Percentiles rank a stretch among this genome's conserved stretches.
phyloP scores from a whole-genome alignment of 768 basidiomycete species.

The Phanerochaete carnosa region DNA sequence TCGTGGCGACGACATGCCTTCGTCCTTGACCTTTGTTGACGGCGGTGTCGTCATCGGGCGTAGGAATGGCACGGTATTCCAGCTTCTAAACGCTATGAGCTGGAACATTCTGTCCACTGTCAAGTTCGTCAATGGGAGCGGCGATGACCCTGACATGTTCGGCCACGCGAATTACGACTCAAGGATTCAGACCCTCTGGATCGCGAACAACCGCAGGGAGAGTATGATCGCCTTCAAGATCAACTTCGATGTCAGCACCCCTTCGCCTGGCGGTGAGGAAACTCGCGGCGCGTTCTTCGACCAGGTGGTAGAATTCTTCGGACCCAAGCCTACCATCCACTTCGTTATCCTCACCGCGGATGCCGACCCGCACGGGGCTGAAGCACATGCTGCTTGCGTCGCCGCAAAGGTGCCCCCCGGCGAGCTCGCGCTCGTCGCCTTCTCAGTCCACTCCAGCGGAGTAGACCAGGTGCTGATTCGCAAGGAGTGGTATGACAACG shows the following conservation, averaged over 20 bases:
- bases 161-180: slow-evolving; percentile 85
- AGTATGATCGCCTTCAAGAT: slow-evolving; percentile 81
- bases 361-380: slow-evolving; percentile 77
- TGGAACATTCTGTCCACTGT: slow-evolving; percentile 74
- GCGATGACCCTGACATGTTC: slow-evolving; percentile 83
- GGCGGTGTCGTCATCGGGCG: slow-evolving; percentile 83
- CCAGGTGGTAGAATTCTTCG: slow-evolving; percentile 79
- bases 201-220: slow-evolving; percentile 81
- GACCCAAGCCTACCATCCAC: slow-evolving; percentile 83
- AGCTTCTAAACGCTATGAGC: slow-evolving; percentile 72
- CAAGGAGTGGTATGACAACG: slow-evolving; percentile 82
- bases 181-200: slow-evolving; percentile 82
- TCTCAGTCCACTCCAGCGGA: slow-evolving; percentile 86
- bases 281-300: slow-evolving; percentile 56
- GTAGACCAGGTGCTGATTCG: slow-evolving; percentile 86
- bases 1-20: slow-evolving; percentile 76
- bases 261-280: slow-evolving; percentile 55
- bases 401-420: slow-evolving; percentile 77
- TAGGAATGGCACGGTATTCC: slow-evolving; percentile 82
- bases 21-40: slow-evolving; percentile 82
- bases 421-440: slow-evolving; percentile 78
- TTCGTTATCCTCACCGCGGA: slow-evolving; percentile 86
- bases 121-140: slow-evolving; percentile 67
- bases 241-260: slow-evolving; percentile 57
- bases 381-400: slow-evolving; percentile 79